phyloP scores from a whole-genome alignment of 805 yeast genomes.

The Clavispora carvajalis region DNA sequence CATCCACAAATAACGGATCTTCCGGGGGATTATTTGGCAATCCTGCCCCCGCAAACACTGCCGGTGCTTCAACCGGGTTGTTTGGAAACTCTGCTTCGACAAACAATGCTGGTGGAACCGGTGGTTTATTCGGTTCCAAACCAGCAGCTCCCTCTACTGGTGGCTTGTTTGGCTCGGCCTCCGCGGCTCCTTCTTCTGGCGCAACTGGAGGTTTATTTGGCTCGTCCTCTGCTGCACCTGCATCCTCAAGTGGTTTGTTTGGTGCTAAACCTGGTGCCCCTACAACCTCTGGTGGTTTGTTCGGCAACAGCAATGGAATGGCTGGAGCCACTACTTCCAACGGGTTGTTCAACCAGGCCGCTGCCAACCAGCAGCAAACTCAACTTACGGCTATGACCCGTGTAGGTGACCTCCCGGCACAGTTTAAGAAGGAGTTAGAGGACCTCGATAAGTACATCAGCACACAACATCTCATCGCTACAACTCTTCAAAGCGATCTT shows the following conservation, averaged over 20 bases:
- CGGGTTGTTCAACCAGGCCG: conserved; percentile 21
- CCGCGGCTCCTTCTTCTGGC: conserved; percentile 15
- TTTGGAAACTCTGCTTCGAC: no score
- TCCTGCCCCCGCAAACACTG: conserved; percentile 2
- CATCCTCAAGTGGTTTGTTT: not conserved
- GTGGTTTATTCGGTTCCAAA: not conserved
- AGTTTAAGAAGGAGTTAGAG: conserved; percentile 61
- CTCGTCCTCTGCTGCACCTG: not conserved
- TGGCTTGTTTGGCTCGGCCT: conserved; percentile 23
- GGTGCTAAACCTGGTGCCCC: not conserved
- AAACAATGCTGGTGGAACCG: not conserved
- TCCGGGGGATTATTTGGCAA: conserved; percentile 3
- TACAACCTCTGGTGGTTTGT: not conserved
- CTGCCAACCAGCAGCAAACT: conserved; percentile 38
- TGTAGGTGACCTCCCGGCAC: conserved; percentile 69
- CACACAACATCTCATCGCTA: conserved; percentile 68
- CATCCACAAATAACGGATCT: not conserved
- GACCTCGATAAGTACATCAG: conserved; percentile 68
- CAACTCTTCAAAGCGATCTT: conserved; percentile 56
- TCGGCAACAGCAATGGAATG: not conserved
- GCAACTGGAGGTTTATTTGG: conserved; percentile 32
- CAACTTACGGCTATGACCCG: conserved; percentile 68
- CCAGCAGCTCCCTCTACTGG: conserved; percentile 9
- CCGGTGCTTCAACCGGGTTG: conserved; percentile 18
- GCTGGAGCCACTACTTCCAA: conserved; percentile 4